phyloP scores from a whole-genome alignment of 163 green algal species.

The Scenedesmus sp. region DNA sequence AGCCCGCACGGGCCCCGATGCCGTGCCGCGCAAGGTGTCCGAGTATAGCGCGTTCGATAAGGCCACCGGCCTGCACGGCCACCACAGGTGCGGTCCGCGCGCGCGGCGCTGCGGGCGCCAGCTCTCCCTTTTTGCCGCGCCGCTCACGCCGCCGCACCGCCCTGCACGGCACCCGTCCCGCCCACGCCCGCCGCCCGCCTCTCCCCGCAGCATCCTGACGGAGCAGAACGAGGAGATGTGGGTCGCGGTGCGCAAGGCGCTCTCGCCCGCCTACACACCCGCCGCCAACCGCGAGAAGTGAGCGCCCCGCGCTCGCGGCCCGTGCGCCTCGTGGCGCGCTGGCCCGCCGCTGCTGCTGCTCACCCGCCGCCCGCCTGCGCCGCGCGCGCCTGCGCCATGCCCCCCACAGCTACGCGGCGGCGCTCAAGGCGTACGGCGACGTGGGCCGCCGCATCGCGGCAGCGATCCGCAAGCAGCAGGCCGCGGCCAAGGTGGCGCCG shows the following conservation, averaged over 20 bases:
- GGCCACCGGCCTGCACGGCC: conserved; percentile 38
- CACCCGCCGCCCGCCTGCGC: too few species aligned
- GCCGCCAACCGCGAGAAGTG: conserved; percentile 38
- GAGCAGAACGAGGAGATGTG: conserved; percentile 45
- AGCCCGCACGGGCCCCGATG: conserved; percentile 29
- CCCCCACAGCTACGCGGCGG: conserved; percentile 28
- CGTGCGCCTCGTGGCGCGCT: background rate
- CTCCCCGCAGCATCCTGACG: conserved; percentile 29
- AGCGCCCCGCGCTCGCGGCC: background rate
- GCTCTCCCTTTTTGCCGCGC: too few species aligned
- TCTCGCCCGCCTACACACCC: conserved; percentile 43
- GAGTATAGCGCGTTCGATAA: conserved; percentile 39
- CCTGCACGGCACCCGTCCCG: too few species aligned
- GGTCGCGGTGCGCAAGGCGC: conserved; percentile 41
- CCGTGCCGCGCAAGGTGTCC: conserved; percentile 24
- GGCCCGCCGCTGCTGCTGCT: background rate
- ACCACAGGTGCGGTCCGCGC: conserved; percentile 48
- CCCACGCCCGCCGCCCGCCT: background rate
- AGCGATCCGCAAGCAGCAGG: conserved; percentile 24
- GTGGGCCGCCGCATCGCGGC: conserved; percentile 36
- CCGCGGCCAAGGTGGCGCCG: background rate
- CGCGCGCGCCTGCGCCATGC: background rate
- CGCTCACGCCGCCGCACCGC: too few species aligned
- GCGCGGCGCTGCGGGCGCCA: background rate
- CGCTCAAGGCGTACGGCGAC: conserved; percentile 30